A percentile compares a stretch with the other conserved stretches of the same genome.
Evolutionary conservation across 1,139 yeast genomes (phyloP).

Genomic region (Magnusiomyces tetraspermus): DNA sequence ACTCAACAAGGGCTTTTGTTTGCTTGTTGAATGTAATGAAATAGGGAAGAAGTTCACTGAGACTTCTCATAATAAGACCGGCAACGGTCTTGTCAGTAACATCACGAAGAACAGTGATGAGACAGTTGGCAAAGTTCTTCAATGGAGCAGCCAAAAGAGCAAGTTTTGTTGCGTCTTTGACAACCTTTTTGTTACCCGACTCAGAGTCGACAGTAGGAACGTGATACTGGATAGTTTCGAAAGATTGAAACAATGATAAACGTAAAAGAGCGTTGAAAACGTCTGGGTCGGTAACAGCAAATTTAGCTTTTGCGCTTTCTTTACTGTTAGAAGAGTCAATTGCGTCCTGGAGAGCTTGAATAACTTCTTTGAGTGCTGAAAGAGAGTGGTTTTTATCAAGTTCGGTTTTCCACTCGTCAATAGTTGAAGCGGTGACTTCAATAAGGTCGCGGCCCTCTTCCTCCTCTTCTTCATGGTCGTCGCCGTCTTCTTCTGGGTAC

Average conservation of each 20-base stretch:
- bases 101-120: constrained; percentile 58
- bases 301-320: constrained; percentile 44
- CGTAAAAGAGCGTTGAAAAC: constrained; percentile 71
- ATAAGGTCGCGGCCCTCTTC: constrained; percentile 22
- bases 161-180: constrained; percentile 48
- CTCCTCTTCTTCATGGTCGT: constrained; percentile 16
- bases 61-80: constrained; percentile 36
- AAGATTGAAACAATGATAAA: constrained; percentile 62
- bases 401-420: constrained; percentile 58
- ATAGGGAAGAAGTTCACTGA: constrained; percentile 71
- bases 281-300: constrained; percentile 59
- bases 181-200: constrained; percentile 43
- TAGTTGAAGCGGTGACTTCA: constrained; percentile 54
- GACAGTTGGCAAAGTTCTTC: constrained; percentile 65
- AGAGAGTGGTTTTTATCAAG: constrained; percentile 41
- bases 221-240: constrained; percentile 59
- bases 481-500: constrained; percentile 15
- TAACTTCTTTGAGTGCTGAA: constrained; percentile 55
- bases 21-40: constrained; percentile 69
- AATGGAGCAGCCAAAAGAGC: constrained; percentile 54
- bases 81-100: constrained; percentile 75
- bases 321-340: constrained; percentile 55
- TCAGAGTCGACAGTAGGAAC: constrained; percentile 45
- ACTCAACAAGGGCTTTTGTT: constrained; percentile 56
- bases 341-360: constrained; percentile 80